phyloP scores from a whole-genome alignment of 2,329 filamentous ascomycete genomes.

The Aspergillus costaricaensis region DNA sequence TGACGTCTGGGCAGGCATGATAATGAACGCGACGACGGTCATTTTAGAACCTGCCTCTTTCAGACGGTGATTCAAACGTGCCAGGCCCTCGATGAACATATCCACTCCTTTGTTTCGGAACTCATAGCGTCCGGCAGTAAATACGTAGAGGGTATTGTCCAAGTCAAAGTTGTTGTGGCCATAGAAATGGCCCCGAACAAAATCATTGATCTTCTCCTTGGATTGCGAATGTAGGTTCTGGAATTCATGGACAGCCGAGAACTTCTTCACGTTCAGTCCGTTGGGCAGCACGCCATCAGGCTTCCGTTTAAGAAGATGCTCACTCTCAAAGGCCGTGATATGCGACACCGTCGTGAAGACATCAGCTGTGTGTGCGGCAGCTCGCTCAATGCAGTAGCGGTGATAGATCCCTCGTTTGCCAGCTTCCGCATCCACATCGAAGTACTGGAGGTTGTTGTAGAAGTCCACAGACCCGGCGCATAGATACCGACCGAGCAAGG shows the following conservation, averaged over 20 bases:
- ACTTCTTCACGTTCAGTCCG: slow-evolving; percentile 96
- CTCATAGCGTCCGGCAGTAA: slow-evolving; percentile 95
- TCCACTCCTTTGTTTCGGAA: slow-evolving; percentile 98
- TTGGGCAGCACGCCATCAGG: slow-evolving; percentile 96
- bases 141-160: slow-evolving; percentile 96
- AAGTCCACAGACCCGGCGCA: slow-evolving; percentile 98
- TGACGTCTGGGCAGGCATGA: slow-evolving; percentile 96
- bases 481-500: slow-evolving; percentile 89
- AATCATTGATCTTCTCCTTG: slow-evolving; percentile 98
- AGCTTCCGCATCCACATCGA: slow-evolving; percentile 94
- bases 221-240: slow-evolving; percentile 96
- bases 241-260: slow-evolving; percentile 97
- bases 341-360: slow-evolving; percentile 99
- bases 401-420: slow-evolving; percentile 99
- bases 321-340: slow-evolving; percentile 97
- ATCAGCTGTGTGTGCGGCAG: slow-evolving; percentile 85
- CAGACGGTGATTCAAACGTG: slow-evolving; percentile 88
- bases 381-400: slow-evolving; percentile 95
- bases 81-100: slow-evolving; percentile 98
- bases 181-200: slow-evolving; percentile 97
- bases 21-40: slow-evolving; percentile 95
- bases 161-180: slow-evolving; percentile 96
- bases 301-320: slow-evolving; percentile 95
- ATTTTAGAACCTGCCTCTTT: slow-evolving; percentile 83
- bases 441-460: slow-evolving; percentile 97